Base-by-base conservation (phyloP, 2,329 filamentous ascomycete species). In the Sporothrix brunneoviolacea region DNA sequence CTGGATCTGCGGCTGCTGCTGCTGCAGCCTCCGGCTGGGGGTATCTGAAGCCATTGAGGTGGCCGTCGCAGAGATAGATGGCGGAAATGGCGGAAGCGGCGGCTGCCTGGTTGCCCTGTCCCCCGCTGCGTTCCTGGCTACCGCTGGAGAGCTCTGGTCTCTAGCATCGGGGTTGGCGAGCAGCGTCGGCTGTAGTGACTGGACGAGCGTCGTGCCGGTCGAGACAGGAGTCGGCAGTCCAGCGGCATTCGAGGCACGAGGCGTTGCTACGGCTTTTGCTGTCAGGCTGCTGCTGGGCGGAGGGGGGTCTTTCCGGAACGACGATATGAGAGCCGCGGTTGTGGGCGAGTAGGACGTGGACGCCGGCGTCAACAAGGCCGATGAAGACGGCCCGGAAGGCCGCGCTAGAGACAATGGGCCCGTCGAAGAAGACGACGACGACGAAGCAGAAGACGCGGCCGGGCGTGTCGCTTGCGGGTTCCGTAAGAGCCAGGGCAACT, bases 401-500 rank as follows among this genome's bases (percentile, higher is more conserved):
- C 45, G 39, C 15, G 30, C 18, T 22, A 19, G 18, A 36, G 39
- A 8, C 7, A 21, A 19, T 5, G 39, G 32, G 22, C 7, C 6
- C n/a, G 32, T 18, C 12, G 39, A 21, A n/a, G 33, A 30, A 8
- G 39, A 10, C 3, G 47, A 18, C 6, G 39, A 21, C 2, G 43
- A 10, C 18, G 51, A 42, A 8, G 32, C 38, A 15, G 51, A 42
- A 6, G 24, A 33, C 2, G 22, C 16, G 2, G 32, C 12, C 3
- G 55, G 55, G 24, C 43, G 48, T 4, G 64, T 54, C 67, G 65
- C 39, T 65, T 66, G 61, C 59, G 68, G 64, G 63, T 77, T 74
- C 59, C 69, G 69, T 59, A 79, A 62, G 60, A 82, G 69, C 78
- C 78, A 82, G 59, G 74, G 68, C 59, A 82, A 67, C 63, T 82